Evolutionary conservation across 805 yeast species (phyloP).

Genomic region (Lipomyces orientalis): DNA sequence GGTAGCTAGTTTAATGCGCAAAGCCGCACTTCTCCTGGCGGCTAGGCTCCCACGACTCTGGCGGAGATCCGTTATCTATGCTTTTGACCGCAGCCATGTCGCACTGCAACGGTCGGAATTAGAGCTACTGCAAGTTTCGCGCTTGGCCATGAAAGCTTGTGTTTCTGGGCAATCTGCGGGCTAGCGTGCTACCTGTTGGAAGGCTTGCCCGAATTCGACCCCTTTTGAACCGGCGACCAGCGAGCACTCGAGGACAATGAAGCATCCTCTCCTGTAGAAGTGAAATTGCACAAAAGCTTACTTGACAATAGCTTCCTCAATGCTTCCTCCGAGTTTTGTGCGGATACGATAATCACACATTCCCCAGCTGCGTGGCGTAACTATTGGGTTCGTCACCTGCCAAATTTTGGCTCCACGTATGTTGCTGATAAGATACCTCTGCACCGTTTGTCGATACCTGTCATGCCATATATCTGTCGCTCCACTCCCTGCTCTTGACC

Average conservation of each 20-base stretch:
- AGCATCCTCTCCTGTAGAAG: not conserved
- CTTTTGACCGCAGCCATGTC: not conserved
- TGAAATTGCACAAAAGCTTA: not conserved
- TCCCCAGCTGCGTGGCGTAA: not conserved
- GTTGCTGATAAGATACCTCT: not conserved
- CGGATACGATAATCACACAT: not conserved
- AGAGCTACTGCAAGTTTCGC: too few relatives aligned
- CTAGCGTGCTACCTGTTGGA: not conserved
- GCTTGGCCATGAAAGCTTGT: too few relatives aligned
- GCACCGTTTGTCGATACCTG: not conserved
- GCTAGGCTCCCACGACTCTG: too few relatives aligned
- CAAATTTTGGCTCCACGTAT: not conserved
- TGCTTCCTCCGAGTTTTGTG: not conserved
- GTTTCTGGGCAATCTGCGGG: not conserved
- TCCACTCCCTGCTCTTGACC: not conserved
- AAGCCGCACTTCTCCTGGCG: too few relatives aligned
- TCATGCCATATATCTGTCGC: not conserved
- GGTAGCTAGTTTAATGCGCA: too few relatives aligned
- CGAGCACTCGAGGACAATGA: too few relatives aligned
- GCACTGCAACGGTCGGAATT: not conserved
- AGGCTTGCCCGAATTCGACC: too few relatives aligned
- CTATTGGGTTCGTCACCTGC: not conserved
- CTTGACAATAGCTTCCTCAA: not conserved
- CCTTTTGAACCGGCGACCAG: too few relatives aligned
- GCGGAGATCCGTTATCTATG: too few relatives aligned